Base-by-base conservation (phyloP, 2,329 filamentous ascomycete genomes). In the Herpotrichia juniperi region DNA sequence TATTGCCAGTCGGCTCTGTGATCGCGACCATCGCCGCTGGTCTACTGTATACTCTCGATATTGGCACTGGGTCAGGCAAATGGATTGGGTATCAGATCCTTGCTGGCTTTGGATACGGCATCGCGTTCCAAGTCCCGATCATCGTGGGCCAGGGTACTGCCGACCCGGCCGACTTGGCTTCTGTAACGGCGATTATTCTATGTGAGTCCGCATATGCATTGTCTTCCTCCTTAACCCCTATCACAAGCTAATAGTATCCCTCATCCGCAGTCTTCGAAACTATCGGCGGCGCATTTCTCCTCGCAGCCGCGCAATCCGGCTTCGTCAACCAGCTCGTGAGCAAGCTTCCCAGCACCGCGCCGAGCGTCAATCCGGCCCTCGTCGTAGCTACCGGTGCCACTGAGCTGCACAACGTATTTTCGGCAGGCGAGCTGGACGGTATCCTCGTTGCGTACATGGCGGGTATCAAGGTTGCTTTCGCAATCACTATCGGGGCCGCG, bases 331-430 rank as follows among this genome's bases (percentile, higher is more conserved):
- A 48, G 17, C 39, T 63, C 19, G 19, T 61, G 14, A n/a, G 51
- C 9, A 53, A 51, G 1, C 53, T 77, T 2, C 51, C 59, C 1
- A 43, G 51, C 16, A 63, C 66, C 7, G 69, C 69, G 1, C 73
- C 75, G 0, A 57, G 50, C 11, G 61, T 75, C 19, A 49, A 71
- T 35, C 54, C 71, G 0, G 51, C 51, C 0, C 32, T 45, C 1
- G 64, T 78, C 5, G 58, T 77, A 19, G 57, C 57, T 0, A 71
- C 72, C 0, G 77, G 77, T 10, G 78, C 77, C 0, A 74, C 76
- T 1, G 71, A 73, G n/a, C 59, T 79, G 10, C 60, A 71, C 5
- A 40, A 61, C 2, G 63, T 68, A 3, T 72, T 76, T 11, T 42
- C 56, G 1, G 52, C 46, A 2, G 43, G n/a, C 9, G 51, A 62